A percentile compares a stretch with the other conserved stretches of the same genome.
phyloP scores from a whole-genome alignment of 2,329 filamentous ascomycete genomes.

The Stemphylium beticola region DNA sequence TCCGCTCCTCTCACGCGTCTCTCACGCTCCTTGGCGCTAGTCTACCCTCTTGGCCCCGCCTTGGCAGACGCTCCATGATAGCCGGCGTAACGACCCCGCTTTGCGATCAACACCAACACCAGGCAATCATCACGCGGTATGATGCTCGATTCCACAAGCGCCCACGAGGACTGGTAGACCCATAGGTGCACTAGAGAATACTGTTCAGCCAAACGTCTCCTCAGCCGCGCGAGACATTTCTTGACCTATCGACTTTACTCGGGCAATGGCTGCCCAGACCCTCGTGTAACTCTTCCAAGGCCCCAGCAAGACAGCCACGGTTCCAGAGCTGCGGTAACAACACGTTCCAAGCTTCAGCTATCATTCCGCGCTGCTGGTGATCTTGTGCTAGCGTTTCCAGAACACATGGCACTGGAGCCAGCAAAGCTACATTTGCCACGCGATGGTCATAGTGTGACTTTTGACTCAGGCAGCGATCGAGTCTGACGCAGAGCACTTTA shows the following conservation, averaged over 20 bases:
- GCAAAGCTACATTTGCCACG: conserved; percentile 19
- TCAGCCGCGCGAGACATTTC: conserved; percentile 12
- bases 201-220: conserved; percentile 13
- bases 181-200: conserved; percentile 8
- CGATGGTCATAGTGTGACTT: conserved; percentile 6
- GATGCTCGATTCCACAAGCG: not conserved
- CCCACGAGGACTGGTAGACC: not conserved
- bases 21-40: conserved; percentile 13
- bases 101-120: conserved; percentile 6
- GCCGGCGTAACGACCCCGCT: conserved; percentile 13
- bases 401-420: conserved; percentile 20
- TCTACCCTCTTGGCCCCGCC: conserved; percentile 22
- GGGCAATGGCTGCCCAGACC: conserved; percentile 11
- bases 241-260: conserved; percentile 14
- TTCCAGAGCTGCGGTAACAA: conserved; percentile 26
- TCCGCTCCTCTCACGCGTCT: conserved; percentile 23
- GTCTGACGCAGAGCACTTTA: not conserved
- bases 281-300: conserved; percentile 24
- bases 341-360: conserved; percentile 14
- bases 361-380: not conserved
- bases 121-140: conserved; percentile 5
- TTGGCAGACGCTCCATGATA: conserved; percentile 5
- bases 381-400: conserved; percentile 15
- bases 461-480: not conserved
- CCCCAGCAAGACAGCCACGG: conserved; percentile 15